Base-by-base conservation (phyloP, 2,329 filamentous ascomycete species). In the Lachnellula hyalina region DNA sequence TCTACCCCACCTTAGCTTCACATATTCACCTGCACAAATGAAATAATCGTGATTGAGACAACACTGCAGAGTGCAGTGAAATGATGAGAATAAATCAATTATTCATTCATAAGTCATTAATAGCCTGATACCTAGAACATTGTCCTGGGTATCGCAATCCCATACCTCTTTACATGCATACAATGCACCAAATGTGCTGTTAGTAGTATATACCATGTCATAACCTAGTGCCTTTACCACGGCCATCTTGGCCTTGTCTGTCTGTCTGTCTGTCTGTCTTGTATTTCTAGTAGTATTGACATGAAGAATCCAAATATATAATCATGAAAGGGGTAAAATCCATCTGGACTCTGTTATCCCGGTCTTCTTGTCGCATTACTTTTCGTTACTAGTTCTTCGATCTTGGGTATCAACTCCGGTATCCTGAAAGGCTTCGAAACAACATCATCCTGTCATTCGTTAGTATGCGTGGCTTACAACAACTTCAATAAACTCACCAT, bases 381-480 rank as follows among this genome's bases (percentile, higher is more conserved):
- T 35, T 60, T 62, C 14, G 38, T 45, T 19, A 65, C 55, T 9
- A 69, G 57, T 23, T 83, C 78, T 58, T 83, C 77, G 58, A 90
- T 86, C 68, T 86, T 86, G 14, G 82, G 82, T 45, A 88, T 75
- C 51, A 90, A 70, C 53, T 89, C 84, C n/a, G 79, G 79, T 51
- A 89, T 84, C n/a, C 83, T 80, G 67, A 92, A 93, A 3, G 89
- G 89, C 67, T 93, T 93, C 1, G 86, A 85, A 36, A 93, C 87
- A 44, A 91, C 83, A 70, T 86, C 85, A 69, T 90, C 85, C 80
- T 84, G 49, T 19, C 49, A n/a, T 11, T 44, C 15, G 54, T 70
- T 59, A 68, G 62, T 49, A 51, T 12, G 3, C 7, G 17, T 47
- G 19, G 5, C 28, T 4, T 14, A 25, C 17, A 25, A 19, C 23